These are phyloP conservation scores for Solanum sitiens DNA, from an alignment of 257 asterid species.

Conservation along the genomic window DNA sequence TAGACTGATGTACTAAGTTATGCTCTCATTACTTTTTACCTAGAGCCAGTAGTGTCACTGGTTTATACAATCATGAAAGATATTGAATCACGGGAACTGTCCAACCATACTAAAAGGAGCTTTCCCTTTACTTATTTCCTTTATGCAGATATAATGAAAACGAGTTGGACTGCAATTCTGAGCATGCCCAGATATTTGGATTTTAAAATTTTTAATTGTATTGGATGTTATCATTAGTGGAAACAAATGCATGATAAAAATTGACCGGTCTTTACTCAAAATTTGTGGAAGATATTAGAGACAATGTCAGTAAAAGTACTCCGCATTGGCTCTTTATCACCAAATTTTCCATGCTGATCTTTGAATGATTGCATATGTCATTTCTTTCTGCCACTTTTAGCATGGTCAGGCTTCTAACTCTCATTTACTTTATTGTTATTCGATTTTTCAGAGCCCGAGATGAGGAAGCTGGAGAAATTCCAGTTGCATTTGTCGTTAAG, in stretches of 20 bases:
- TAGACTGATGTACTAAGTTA: background rate
- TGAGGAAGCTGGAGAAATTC: slow-evolving; percentile 83
- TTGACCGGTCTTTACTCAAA: background rate
- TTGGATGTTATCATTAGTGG: background rate
- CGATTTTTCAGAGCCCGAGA: slow-evolving; percentile 33
- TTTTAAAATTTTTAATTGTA: background rate
- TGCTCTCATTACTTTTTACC: background rate
- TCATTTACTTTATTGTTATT: background rate
- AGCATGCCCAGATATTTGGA: background rate
- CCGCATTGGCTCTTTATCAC: background rate
- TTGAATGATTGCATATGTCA: background rate
- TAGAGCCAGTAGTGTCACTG: background rate
- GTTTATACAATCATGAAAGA: background rate
- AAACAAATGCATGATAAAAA: background rate
- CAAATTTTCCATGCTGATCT: background rate
- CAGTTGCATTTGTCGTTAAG: slow-evolving; percentile 70
- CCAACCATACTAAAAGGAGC: background rate
- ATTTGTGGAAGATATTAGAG: background rate
- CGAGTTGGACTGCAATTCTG: background rate
- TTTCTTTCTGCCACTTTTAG: background rate
- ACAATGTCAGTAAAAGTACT: background rate
- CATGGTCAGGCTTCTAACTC: background rate
- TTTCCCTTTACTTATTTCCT: background rate
- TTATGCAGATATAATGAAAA: background rate
- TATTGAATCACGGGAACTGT: background rate